Conservation (phyloP, 106 monocot species). For the Acorus calamus region DNA sequence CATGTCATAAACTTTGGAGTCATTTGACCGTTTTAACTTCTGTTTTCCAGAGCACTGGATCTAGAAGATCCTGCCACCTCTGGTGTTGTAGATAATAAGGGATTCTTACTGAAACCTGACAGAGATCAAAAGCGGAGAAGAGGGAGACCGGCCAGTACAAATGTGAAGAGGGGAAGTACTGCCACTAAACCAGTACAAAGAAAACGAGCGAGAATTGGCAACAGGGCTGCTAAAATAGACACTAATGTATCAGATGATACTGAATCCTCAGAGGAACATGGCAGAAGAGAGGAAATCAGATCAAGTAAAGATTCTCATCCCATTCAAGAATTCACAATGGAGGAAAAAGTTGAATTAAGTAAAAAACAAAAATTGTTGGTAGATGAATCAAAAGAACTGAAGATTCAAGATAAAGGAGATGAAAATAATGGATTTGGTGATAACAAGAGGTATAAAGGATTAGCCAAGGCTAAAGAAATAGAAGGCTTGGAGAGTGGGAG, state of each 20-base stretch:
- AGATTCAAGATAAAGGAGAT: not conserved
- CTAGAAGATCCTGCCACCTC: constrained; percentile 6
- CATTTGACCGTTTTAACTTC: not conserved
- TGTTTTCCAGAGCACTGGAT: constrained; percentile 15
- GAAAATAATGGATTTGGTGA: not conserved
- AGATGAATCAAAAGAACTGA: too few relatives aligned
- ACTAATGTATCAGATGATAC: constrained; percentile 27
- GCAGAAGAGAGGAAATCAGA: not conserved
- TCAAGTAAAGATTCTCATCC: not conserved
- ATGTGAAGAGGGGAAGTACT: constrained; percentile 17
- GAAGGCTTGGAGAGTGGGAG: constrained; percentile 10
- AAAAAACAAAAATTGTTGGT: not conserved
- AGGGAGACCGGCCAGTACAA: constrained; percentile 27
- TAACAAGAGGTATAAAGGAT: constrained; percentile 5
- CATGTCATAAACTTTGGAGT: not conserved
- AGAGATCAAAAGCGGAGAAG: constrained; percentile 38
- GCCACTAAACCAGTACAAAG: constrained; percentile 20
- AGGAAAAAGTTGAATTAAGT: not conserved
- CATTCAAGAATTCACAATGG: not conserved
- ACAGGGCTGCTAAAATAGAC: constrained; percentile 32
- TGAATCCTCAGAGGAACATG: constrained; percentile 14
- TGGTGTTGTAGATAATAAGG: constrained; percentile 10
- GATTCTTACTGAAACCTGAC: constrained; percentile 3
- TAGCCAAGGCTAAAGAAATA: constrained; percentile 1
- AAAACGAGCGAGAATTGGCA: constrained; percentile 48